phyloP scores from a whole-genome alignment of 2,329 filamentous ascomycete genomes.

The Madurella fahalii region DNA sequence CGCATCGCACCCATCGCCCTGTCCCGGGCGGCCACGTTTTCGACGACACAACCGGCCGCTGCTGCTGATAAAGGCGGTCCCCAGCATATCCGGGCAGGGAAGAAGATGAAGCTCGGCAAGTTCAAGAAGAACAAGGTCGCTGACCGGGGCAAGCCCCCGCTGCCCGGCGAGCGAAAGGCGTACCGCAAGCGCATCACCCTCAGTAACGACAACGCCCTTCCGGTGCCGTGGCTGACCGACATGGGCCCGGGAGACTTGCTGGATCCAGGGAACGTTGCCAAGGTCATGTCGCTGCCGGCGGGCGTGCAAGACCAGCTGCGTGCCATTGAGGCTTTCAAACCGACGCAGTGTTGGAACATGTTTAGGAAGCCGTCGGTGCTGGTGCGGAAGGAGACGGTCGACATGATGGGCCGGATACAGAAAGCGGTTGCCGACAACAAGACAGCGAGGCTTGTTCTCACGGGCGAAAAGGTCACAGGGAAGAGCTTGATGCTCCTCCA shows the following conservation, averaged over 20 bases:
- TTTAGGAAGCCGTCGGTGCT: conserved; percentile 79
- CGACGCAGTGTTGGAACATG: conserved; percentile 79
- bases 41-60: conserved; percentile 32
- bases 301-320: conserved; percentile 73
- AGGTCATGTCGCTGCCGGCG: conserved; percentile 66
- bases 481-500: conserved; percentile 87
- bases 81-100: conserved; percentile 34
- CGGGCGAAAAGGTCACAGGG: conserved; percentile 69
- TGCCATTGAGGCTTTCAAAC: conserved; percentile 85
- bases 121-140: conserved; percentile 47
- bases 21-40: conserved; percentile 40
- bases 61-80: no score
- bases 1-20: conserved; percentile 29
- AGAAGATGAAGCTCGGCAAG: conserved; percentile 37
- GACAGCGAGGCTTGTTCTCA: conserved; percentile 62
- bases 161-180: conserved; percentile 78
- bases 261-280: conserved; percentile 54
- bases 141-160: conserved; percentile 52
- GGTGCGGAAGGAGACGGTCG: conserved; percentile 71
- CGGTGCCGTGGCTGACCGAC: conserved; percentile 64
- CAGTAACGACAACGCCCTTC: conserved; percentile 88
- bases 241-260: conserved; percentile 54
- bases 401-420: conserved; percentile 62
- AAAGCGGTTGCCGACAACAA: conserved; percentile 50
- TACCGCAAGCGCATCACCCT: conserved; percentile 84